Conservation (phyloP, 2,329 filamentous ascomycete species). For the Xylaria digitata region DNA sequence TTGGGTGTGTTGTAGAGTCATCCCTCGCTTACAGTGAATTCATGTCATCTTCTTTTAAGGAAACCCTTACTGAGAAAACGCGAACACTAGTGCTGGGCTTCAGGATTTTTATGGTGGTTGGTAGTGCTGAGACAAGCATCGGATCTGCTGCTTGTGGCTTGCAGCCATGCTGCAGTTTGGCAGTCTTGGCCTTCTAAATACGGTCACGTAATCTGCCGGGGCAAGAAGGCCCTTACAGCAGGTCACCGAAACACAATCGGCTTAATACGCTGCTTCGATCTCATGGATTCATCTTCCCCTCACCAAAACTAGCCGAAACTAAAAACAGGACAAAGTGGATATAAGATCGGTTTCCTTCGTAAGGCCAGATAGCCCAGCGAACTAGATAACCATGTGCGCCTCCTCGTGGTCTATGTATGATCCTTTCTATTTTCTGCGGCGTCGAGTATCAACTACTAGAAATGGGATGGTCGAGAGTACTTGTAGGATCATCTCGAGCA, state of each 20-base stretch:
- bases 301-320: constrained; percentile 28
- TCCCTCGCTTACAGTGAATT: constrained; percentile 6
- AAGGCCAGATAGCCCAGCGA: constrained; percentile 12
- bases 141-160: constrained; percentile 28
- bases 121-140: neutral
- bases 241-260: constrained; percentile 23
- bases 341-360: constrained; percentile 8
- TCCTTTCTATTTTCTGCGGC: constrained; percentile 33
- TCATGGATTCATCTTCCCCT: constrained; percentile 14
- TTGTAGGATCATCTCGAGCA: neutral
- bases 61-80: constrained; percentile 5
- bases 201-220: constrained; percentile 23
- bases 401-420: constrained; percentile 27
- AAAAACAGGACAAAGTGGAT: constrained; percentile 30
- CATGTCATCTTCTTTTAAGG: neutral
- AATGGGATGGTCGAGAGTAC: constrained; percentile 8
- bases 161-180: constrained; percentile 26
- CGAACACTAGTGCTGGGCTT: neutral
- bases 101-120: neutral
- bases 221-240: constrained; percentile 20
- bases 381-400: constrained; percentile 28
- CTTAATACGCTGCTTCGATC: constrained; percentile 8
- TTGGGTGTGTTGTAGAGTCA: constrained; percentile 4
- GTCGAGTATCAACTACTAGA: neutral
- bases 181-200: constrained; percentile 33